Conservation (phyloP, 345 rosid species). For the Cardamine occulta region DNA sequence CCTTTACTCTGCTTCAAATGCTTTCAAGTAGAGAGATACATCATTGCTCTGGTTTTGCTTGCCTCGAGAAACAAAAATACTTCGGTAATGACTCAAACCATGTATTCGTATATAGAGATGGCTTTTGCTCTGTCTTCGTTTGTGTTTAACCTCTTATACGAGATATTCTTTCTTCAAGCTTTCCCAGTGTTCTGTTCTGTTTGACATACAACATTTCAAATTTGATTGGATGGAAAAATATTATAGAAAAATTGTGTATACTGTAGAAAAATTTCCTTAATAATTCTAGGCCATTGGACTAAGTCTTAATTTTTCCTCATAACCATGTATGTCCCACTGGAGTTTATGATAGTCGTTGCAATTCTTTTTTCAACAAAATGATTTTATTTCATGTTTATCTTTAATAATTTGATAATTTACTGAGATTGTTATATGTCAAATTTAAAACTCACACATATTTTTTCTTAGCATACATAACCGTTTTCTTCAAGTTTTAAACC, state of each 20-base stretch:
- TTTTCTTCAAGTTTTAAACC: no score
- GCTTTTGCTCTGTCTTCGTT: conserved; percentile 17
- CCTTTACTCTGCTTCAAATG: conserved; percentile 64
- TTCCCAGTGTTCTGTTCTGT: neutral
- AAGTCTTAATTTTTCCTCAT: neutral
- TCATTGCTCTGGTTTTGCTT: conserved; percentile 30
- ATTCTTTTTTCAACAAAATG: neutral
- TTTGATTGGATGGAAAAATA: neutral
- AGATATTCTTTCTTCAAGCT: conserved; percentile 28
- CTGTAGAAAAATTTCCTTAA: neutral
- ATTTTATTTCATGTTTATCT: no score
- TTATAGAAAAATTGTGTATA: neutral
- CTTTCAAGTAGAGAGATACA: conserved; percentile 56
- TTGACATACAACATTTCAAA: neutral
- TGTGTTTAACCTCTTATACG: neutral
- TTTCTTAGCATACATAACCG: no score
- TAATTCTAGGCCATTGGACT: neutral
- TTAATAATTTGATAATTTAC: no score
- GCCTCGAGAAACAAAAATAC: conserved; percentile 17
- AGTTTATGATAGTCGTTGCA: neutral
- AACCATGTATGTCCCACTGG: neutral
- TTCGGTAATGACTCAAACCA: conserved; percentile 17
- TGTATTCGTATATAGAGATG: conserved; percentile 33
- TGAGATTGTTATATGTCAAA: neutral
- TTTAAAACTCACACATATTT: neutral